Evolutionary conservation across 169 alveolate species (phyloP), one percentile per base, ranked within the genome.

Genomic region (Cryptosporidium meleagridis): DNA sequence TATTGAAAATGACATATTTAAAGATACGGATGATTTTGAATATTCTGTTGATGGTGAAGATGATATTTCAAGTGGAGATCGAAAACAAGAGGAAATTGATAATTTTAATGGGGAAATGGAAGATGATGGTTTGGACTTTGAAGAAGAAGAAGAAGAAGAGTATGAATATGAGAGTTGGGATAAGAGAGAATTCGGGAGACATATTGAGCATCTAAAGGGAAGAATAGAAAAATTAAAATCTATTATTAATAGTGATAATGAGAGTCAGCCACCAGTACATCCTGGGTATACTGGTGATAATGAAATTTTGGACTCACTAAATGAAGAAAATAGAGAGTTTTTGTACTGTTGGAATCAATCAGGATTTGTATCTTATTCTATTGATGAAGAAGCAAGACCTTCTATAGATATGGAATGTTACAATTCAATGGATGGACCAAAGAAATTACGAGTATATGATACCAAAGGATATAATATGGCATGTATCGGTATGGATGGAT

Each of bases 321-420:
- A 61, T 44, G 75, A 80, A 45, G 89, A 65, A 6, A 80, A 80
- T 29, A 80, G 45, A 26, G 89, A 80, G 37, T 59, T 37, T 80
- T 80, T 80, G 55, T 80, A 31, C 16, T 80, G 89, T 29, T 80
- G 89, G 89, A 80, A 80, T 41, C 89, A 80, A 23, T 62, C 73
- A 10, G 89, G 89, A 39, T 80, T 44, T 33, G 62, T 80, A 10
- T 44, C 65, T n/a, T 80, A 59, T 31, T 29, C 61, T 6, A 65
- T 80, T 14, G 89, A 80, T 62, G 89, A 80, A 3, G 62, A 65
- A 1, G 89, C 51, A 80, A 80, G 52, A 41, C 75, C 89, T 8
- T 44, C 48, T 6, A 37, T 80, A 62, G 89, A 80, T 37, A 44
- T 80, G 75, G 89, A 80, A 41, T 80, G 89, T 62, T 80, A 80